Evolutionary conservation across 768 basidiomycete genomes (phyloP).

Genomic region (Lactifluus subvellereus): DNA sequence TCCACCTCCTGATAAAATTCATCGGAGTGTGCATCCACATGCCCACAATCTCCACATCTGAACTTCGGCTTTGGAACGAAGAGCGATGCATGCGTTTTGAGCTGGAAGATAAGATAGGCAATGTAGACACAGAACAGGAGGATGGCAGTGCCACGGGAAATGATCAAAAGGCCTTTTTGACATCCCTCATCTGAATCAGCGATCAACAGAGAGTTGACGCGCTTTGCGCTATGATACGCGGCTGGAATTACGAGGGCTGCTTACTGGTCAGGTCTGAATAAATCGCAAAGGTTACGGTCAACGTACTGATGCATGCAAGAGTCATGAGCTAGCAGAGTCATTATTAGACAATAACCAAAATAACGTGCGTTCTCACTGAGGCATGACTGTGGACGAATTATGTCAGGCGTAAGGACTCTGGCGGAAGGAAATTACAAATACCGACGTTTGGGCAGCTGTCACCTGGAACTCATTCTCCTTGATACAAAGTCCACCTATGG

Average conservation of each 20-base stretch:
- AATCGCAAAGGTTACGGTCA: neutral
- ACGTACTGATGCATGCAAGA: slow-evolving; percentile 75
- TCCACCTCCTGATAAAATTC: slow-evolving; percentile 28
- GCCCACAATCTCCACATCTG: slow-evolving; percentile 32
- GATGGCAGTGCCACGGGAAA: slow-evolving; percentile 78
- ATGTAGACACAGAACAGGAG: slow-evolving; percentile 69
- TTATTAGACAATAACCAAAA: slow-evolving; percentile 1
- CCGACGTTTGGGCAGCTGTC: slow-evolving; percentile 84
- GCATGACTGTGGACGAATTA: slow-evolving; percentile 1
- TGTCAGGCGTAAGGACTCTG: neutral
- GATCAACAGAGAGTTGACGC: slow-evolving; percentile 5
- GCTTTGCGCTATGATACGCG: slow-evolving; percentile 58
- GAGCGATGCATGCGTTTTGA: slow-evolving; percentile 64
- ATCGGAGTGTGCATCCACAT: neutral
- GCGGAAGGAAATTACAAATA: slow-evolving; percentile 13
- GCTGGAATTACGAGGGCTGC: slow-evolving; percentile 84
- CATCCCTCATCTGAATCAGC: slow-evolving; percentile 26
- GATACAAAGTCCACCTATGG: slow-evolving; percentile 56
- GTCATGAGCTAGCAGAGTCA: slow-evolving; percentile 60
- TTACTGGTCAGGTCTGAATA: neutral
- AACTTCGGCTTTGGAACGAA: slow-evolving; percentile 36
- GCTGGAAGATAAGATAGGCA: slow-evolving; percentile 31
- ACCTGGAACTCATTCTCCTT: slow-evolving; percentile 68
- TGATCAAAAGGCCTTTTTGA: slow-evolving; percentile 51
- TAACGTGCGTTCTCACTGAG: slow-evolving; percentile 12